These are phyloP conservation scores for Cladophialophora immunda DNA, from an alignment of 2,329 filamentous ascomycete genomes.

Conservation along the genomic window DNA sequence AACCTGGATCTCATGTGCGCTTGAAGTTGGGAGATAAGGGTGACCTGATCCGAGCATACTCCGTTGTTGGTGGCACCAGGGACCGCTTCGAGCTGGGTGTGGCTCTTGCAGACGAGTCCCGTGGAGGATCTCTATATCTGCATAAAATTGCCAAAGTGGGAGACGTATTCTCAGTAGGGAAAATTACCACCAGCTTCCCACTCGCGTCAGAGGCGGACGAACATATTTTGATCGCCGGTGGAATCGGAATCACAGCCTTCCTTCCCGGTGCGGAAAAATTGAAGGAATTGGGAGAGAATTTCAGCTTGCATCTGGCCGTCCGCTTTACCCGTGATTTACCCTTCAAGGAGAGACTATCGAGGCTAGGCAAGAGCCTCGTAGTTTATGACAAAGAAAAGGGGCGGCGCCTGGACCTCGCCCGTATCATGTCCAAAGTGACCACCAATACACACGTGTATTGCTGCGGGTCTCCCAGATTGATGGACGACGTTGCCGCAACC, in stretches of 20 bases:
- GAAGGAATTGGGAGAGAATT: conserved; percentile 15
- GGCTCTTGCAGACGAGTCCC: conserved; percentile 65
- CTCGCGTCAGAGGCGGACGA: conserved; percentile 59
- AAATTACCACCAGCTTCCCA: conserved; percentile 60
- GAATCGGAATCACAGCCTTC: conserved; percentile 73
- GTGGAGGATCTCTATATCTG: conserved; percentile 68
- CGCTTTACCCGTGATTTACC: conserved; percentile 5
- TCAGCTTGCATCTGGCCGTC: conserved; percentile 12
- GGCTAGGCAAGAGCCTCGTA: conserved; percentile 10
- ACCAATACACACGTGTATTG: conserved; percentile 17
- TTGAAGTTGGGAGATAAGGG: conserved; percentile 15
- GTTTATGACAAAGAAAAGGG: conserved; percentile 15
- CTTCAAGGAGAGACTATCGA: conserved; percentile 15
- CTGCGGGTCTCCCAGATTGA: conserved; percentile 13
- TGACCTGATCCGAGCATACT: conserved; percentile 16
- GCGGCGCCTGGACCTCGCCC: conserved; percentile 13
- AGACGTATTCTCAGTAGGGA: conserved; percentile 60
- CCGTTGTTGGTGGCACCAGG: conserved; percentile 10
- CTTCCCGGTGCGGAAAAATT: conserved; percentile 9
- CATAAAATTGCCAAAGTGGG: conserved; percentile 61
- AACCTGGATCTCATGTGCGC: conserved; percentile 17
- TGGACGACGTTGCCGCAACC: conserved; percentile 14
- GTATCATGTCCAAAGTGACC: conserved; percentile 16
- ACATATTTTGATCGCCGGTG: conserved; percentile 70
- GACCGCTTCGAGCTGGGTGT: conserved; percentile 18